These are phyloP conservation scores for Rosellinia necatrix DNA, from an alignment of 2,329 filamentous ascomycete genomes.

Conservation along the genomic window DNA sequence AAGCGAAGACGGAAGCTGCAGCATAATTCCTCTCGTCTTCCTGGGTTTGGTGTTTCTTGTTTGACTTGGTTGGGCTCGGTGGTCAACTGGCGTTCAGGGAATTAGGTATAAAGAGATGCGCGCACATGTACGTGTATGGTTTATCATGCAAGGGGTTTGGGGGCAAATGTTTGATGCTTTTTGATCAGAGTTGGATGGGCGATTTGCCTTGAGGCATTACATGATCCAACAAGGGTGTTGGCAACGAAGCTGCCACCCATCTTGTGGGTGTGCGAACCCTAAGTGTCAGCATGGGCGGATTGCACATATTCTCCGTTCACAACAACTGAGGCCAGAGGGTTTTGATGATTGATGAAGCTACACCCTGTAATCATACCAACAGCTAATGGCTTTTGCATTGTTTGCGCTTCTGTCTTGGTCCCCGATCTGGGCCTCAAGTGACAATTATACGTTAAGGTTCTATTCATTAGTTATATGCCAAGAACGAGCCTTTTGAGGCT, in stretches of 20 bases:
- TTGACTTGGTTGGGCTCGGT: slow-evolving; percentile 34
- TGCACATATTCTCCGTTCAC: slow-evolving; percentile 36
- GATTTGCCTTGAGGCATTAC: slow-evolving; percentile 11
- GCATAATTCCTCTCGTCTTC: slow-evolving; percentile 32
- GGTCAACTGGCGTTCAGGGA: slow-evolving; percentile 42
- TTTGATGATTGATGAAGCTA: slow-evolving; percentile 42
- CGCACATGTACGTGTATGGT: slow-evolving; percentile 33
- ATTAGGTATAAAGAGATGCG: slow-evolving; percentile 40
- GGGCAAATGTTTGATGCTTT: slow-evolving; percentile 34
- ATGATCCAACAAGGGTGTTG: slow-evolving; percentile 8
- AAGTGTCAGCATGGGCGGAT: slow-evolving; percentile 17
- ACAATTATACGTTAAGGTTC: too few species aligned
- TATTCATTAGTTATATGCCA: too few species aligned
- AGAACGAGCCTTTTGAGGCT: too few species aligned
- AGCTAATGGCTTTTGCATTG: slow-evolving; percentile 21
- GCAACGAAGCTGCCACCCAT: slow-evolving; percentile 1
- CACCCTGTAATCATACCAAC: slow-evolving; percentile 46
- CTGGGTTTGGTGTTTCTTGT: slow-evolving; percentile 43
- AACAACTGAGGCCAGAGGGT: slow-evolving; percentile 19
- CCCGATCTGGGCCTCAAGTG: neutral
- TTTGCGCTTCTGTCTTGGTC: neutral
- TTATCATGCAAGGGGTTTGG: slow-evolving; percentile 36
- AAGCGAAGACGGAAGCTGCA: slow-evolving; percentile 39
- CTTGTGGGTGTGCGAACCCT: slow-evolving; percentile 6
- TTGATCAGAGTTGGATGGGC: slow-evolving; percentile 30